Percentiles rank a stretch among this genome's conserved stretches.
These are phyloP conservation scores for Rauvolfia tetraphylla DNA, from an alignment of 257 asterid genomes.

Conservation along the genomic window DNA sequence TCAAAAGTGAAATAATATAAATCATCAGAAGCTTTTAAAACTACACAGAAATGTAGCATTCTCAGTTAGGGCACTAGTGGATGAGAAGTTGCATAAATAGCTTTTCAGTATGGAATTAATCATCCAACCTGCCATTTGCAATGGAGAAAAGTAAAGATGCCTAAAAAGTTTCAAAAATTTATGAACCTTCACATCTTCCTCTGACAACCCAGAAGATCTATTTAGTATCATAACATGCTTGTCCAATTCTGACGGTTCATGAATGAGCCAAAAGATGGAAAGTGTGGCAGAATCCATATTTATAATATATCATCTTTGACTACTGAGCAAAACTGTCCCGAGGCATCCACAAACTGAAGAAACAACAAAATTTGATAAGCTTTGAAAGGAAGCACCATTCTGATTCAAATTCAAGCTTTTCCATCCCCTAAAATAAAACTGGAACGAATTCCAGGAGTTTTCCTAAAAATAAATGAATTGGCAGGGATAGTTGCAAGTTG, in stretches of 20 bases:
- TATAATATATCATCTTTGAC: background rate
- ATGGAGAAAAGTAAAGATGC: background rate
- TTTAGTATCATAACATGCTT: background rate
- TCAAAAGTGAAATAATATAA: background rate
- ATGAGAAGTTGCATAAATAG: slow-evolving; percentile 1
- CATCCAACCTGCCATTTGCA: background rate
- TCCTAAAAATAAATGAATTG: background rate
- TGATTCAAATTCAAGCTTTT: background rate
- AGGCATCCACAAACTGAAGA: background rate
- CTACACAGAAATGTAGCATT: background rate
- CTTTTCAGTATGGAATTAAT: background rate
- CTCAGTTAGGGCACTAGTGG: background rate
- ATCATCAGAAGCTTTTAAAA: background rate
- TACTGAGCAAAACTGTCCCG: background rate
- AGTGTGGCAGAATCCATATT: background rate
- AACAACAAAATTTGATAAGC: background rate
- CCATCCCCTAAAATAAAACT: background rate
- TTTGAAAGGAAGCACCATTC: background rate
- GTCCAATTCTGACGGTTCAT: background rate
- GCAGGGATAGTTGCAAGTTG: background rate
- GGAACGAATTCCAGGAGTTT: background rate
- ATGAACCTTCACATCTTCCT: background rate
- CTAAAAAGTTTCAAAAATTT: background rate
- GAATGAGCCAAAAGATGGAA: background rate
- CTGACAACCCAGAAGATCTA: background rate